Evolutionary conservation across 805 yeast genomes (phyloP), one percentile per base, ranked within the genome.

Genomic region (Lachancea cidri): DNA sequence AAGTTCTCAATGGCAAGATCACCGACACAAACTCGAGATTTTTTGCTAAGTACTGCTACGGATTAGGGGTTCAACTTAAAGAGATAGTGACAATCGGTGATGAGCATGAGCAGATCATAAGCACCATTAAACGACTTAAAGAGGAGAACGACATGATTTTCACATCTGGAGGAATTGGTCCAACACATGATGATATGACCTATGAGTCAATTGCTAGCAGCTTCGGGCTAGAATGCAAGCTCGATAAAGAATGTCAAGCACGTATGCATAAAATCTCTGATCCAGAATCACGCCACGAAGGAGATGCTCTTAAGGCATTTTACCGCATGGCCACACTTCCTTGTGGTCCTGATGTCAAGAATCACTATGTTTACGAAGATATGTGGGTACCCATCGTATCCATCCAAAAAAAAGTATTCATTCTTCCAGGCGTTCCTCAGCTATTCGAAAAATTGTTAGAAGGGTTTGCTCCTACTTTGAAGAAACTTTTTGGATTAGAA

Each of bases 101-200:
- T 61, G 86, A 83, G 33, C 74, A 72, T 41, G 54, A 62, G 1
- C 93, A 84, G 42, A 87, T 87, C 33, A 64, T 70, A 1, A 69
- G 69, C 11, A 74, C 80, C 0, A 60, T 84, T 17, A 60, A 57
- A 22, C 53, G 64, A 8, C 62, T 81, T 34, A 49, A 64, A 16
- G 59, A 68, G n/a, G 64, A 68, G 33, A 80, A 77, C 50, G 87
- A 83, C 54, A 72, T 85, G 33, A 72, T 84, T 5, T 74, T 84
- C 17, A 85, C 94, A 1, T 72, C 68, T 3, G 74, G 74, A 4
- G 73, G 77, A 0, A 85, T 87, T 44, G 96, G 96, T 0, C 85
- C 95, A 4, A 87, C 96, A 0, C 95, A 86, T 52, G 96, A 87
- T 57, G 96, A 87, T 58, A 82, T 87, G 45, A 86, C 95, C 0